Base-by-base conservation (phyloP, 2,329 filamentous ascomycete genomes). In the Elsinoe batatas region DNA sequence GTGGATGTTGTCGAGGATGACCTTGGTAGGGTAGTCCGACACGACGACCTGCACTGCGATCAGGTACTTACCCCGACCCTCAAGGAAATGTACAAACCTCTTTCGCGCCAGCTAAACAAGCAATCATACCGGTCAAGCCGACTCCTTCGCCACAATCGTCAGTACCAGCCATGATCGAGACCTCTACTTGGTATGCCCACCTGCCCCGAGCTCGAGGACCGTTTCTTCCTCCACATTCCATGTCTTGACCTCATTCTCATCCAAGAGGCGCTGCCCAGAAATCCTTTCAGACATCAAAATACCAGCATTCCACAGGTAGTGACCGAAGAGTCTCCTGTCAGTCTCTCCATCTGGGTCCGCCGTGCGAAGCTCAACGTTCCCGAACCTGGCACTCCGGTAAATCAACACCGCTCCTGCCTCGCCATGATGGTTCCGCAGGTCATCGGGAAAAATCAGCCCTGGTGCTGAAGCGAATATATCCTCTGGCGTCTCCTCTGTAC, bases 241-340 rank as follows among this genome's bases (percentile, higher is more conserved):
- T 3, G 53, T 30, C 57, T 75, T 66, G 63, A 57, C 59, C 51
- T 64, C 63, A 51, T 57, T 56, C 12, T 62, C 64, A 6, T 60
- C 57, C n/a, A 61, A 58, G 38, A 60, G 57, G 4, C 59, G 58
- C 46, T 58, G 57, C 36, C 69, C 70, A 4, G 67, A 70, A 30
- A 76, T 64, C 40, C 75, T 57, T 62, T 76, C 74, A 3, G 67
- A 73, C 68, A 75, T 67, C 60, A 75, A 64, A 26, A 77, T 64
- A 0, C 73, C 72, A 5, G 84, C 76, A 68, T 89, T 89, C 85
- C 85, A 89, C 22, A 88, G 69, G 67, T 84, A 87, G 65, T 89
- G 85, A 59, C 82, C 81, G 65, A 87, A 88, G 43, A 88, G 75
- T 17, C 69, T 67, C 50, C 83, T 71, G 62, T 82, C 78, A 30